A percentile compares a stretch with the other conserved stretches of the same genome.
Evolutionary conservation across 257 asterid genomes (phyloP).

Genomic region (Rauvolfia tetraphylla): DNA sequence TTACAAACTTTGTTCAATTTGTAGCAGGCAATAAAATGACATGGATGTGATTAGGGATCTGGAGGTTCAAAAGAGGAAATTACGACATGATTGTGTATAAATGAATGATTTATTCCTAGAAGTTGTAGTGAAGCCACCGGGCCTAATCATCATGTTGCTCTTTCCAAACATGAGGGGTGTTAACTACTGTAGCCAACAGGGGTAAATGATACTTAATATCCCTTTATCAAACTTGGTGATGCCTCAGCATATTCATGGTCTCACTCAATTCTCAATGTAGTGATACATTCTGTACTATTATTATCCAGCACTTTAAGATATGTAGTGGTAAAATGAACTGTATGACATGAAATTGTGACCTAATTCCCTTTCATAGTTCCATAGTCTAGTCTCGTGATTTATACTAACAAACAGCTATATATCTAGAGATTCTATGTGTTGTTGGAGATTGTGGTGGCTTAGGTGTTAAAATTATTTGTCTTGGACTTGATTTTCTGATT

Average conservation of each 20-base stretch:
- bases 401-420: too few relatives aligned
- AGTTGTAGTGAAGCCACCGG: conserved; percentile 3
- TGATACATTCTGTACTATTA: background rate
- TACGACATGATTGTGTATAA: background rate
- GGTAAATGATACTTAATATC: conserved; percentile 10
- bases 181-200: conserved; percentile 5
- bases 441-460: too few relatives aligned
- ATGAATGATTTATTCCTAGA: background rate
- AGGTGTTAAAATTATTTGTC: too few relatives aligned
- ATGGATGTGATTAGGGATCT: background rate
- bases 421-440: too few relatives aligned
- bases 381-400: too few relatives aligned
- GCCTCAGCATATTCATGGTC: background rate
- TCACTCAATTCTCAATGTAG: background rate
- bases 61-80: background rate
- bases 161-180: background rate
- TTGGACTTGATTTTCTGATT: too few relatives aligned
- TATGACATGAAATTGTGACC: too few relatives aligned
- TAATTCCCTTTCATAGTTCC: too few relatives aligned
- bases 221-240: conserved; percentile 13
- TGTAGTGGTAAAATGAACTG: too few relatives aligned
- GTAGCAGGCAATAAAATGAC: background rate
- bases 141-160: conserved; percentile 6
- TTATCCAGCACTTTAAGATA: background rate
- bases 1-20: background rate